Evolutionary conservation across 2,329 filamentous ascomycete species (phyloP).

Genomic region (Fusarium armeniacum): DNA sequence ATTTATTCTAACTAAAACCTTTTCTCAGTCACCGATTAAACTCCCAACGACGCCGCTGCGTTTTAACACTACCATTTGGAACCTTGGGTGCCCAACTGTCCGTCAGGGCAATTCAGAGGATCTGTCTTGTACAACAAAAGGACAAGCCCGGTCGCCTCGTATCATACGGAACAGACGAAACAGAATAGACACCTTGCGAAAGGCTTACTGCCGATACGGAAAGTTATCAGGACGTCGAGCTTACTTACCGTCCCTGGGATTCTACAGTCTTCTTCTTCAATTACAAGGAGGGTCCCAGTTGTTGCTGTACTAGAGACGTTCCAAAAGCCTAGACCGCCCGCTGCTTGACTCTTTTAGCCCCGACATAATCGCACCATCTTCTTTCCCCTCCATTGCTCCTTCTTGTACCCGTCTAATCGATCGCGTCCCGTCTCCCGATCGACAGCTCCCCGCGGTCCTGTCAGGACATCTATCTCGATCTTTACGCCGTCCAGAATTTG

Average conservation of each 20-base stretch:
- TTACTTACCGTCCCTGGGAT: constrained; percentile 18
- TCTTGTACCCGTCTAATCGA: constrained; percentile 48
- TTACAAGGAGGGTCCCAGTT: constrained; percentile 34
- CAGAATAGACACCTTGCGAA: constrained; percentile 8
- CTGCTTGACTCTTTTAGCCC: constrained; percentile 46
- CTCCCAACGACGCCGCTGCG: constrained; percentile 5
- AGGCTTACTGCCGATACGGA: constrained; percentile 12
- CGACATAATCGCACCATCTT: constrained; percentile 50
- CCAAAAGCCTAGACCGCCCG: constrained; percentile 47
- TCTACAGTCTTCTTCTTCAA: constrained; percentile 31
- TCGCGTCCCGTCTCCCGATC: constrained; percentile 47
- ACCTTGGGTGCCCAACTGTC: constrained; percentile 6
- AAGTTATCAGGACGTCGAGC: constrained; percentile 19
- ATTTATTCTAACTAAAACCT: constrained; percentile 20
- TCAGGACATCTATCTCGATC: constrained; percentile 39
- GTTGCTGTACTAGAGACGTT: constrained; percentile 27
- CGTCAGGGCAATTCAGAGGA: constrained; percentile 16
- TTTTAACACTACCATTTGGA: constrained; percentile 1
- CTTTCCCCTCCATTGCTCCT: constrained; percentile 47
- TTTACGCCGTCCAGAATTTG: constrained; percentile 31
- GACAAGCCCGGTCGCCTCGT: constrained; percentile 2
- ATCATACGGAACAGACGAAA: constrained; percentile 20
- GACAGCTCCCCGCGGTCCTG: constrained; percentile 34
- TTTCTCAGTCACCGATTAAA: constrained; percentile 21
- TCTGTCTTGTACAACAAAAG: constrained; percentile 4